These are phyloP conservation scores for Raphanus hybrid DNA, from an alignment of 441 rosid species.

Conservation along the genomic window DNA sequence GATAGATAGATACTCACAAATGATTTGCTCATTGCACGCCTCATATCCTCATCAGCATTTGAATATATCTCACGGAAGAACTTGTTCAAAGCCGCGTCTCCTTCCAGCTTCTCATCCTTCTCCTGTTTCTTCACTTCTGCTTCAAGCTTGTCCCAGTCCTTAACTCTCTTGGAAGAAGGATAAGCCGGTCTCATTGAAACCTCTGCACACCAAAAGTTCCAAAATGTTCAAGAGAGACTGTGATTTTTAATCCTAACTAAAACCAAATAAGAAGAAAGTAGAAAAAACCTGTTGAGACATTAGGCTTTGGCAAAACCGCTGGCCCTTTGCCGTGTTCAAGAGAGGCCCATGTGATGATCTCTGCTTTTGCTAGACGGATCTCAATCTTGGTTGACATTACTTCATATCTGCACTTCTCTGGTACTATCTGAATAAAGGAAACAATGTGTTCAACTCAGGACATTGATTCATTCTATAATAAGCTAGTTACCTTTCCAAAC, in stretches of 20 bases:
- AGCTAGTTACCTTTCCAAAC: conserved; percentile 75
- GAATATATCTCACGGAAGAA: conserved; percentile 85
- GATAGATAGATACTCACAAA: conserved; percentile 62
- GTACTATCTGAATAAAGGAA: conserved; percentile 31
- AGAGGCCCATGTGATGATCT: conserved; percentile 50
- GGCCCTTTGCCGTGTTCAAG: conserved; percentile 50
- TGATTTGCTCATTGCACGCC: conserved; percentile 94
- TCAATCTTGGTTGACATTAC: conserved; percentile 54
- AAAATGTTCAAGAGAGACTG: background rate
- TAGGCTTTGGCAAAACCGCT: conserved; percentile 34
- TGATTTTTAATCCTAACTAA: background rate
- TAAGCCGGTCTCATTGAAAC: conserved; percentile 59
- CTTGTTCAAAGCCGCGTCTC: conserved; percentile 96
- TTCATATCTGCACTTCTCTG: conserved; percentile 48
- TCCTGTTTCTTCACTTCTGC: conserved; percentile 93
- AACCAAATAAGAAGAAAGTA: background rate
- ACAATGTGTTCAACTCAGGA: conserved; percentile 11
- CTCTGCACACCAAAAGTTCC: conserved; percentile 27
- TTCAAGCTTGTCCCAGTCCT: conserved; percentile 93
- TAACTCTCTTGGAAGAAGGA: conserved; percentile 78
- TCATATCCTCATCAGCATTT: conserved; percentile 84
- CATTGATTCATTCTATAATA: background rate
- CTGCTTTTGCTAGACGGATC: conserved; percentile 59
- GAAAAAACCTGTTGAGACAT: conserved; percentile 33
- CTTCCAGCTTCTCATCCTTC: conserved; percentile 93